Evolutionary conservation across 192 early-diverging fungal species (phyloP).

Genomic region (Coemansia sp.): DNA sequence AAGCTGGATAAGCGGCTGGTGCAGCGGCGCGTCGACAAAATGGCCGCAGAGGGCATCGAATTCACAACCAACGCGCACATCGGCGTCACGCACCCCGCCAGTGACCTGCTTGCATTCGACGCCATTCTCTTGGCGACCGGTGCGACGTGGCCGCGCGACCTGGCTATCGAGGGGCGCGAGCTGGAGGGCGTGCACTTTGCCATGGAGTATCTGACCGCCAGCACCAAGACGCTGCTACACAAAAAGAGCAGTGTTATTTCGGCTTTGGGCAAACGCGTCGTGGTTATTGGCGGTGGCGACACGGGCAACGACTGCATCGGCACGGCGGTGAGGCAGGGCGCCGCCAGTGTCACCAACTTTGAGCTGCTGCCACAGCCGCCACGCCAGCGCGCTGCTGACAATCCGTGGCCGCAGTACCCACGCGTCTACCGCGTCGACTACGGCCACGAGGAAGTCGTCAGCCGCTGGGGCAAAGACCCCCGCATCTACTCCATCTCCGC

Average conservation of each 20-base stretch:
- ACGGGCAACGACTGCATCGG: constrained; percentile 97
- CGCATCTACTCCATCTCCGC: constrained; percentile 93
- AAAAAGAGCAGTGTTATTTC: constrained; percentile 69
- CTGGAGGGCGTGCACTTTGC: constrained; percentile 95
- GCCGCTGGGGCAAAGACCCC: constrained; percentile 92
- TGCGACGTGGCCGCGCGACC: constrained; percentile 97
- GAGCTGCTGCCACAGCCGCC: constrained; percentile 96
- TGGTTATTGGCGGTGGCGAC: constrained; percentile 99
- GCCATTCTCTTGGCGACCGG: constrained; percentile 88
- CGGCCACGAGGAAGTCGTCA: constrained; percentile 88
- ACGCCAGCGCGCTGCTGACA: constrained; percentile 74
- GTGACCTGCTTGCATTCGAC: constrained; percentile 70
- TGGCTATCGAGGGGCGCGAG: constrained; percentile 84
- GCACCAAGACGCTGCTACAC: constrained; percentile 80
- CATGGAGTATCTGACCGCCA: constrained; percentile 94
- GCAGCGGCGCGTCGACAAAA: constrained; percentile 89
- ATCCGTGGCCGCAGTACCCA: constrained; percentile 98
- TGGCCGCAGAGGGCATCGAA: constrained; percentile 91
- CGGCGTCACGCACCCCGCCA: constrained; percentile 78
- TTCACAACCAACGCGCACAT: constrained; percentile 90
- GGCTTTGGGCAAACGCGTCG: constrained; percentile 89
- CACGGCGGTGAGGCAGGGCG: constrained; percentile 90
- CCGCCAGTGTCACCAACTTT: constrained; percentile 90
- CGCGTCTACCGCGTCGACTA: constrained; percentile 96
- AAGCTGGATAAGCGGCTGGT: constrained; percentile 98